phyloP scores from a whole-genome alignment of 2,329 filamentous ascomycete species.

The Hymenoscyphus scutula region DNA sequence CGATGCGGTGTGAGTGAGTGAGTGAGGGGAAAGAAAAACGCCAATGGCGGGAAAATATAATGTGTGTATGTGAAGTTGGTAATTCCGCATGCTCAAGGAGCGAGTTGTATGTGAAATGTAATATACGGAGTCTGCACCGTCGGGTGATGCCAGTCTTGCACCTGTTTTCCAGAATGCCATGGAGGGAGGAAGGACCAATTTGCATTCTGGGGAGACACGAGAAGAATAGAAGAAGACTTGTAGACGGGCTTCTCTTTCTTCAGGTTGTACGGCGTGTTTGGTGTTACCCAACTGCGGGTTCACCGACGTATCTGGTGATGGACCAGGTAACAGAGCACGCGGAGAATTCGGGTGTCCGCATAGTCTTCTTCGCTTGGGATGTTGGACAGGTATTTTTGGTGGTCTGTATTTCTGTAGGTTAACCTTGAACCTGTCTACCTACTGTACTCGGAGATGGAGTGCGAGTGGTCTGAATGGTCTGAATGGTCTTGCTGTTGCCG shows the following conservation, averaged over 20 bases:
- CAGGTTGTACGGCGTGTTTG: not conserved
- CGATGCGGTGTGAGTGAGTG: not conserved
- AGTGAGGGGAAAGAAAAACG: not conserved
- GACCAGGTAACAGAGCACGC: slow-evolving; percentile 14
- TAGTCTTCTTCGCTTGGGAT: slow-evolving; percentile 12
- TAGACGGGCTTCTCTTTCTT: not conserved
- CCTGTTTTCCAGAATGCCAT: not conserved
- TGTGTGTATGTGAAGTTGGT: not conserved
- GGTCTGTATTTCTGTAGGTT: not conserved
- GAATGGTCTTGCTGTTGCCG: slow-evolving; percentile 10
- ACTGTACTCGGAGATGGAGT: not conserved
- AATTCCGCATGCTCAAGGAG: not conserved
- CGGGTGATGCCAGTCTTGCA: not conserved
- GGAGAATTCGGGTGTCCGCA: slow-evolving; percentile 29
- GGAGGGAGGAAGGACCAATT: not conserved
- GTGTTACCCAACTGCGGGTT: not conserved
- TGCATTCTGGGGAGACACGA: slow-evolving; percentile 1
- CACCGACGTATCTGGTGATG: slow-evolving; percentile 21
- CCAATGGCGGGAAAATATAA: not conserved
- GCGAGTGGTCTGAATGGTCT: not conserved
- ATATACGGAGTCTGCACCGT: not conserved
- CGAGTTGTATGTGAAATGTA: not conserved
- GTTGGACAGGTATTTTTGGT: not conserved
- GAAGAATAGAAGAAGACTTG: not conserved
- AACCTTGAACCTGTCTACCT: slow-evolving; percentile 17